Evolutionary conservation across 2,329 filamentous ascomycete genomes (phyloP), one percentile per base, ranked within the genome.

Genomic region (Ophiobolus disseminans): DNA sequence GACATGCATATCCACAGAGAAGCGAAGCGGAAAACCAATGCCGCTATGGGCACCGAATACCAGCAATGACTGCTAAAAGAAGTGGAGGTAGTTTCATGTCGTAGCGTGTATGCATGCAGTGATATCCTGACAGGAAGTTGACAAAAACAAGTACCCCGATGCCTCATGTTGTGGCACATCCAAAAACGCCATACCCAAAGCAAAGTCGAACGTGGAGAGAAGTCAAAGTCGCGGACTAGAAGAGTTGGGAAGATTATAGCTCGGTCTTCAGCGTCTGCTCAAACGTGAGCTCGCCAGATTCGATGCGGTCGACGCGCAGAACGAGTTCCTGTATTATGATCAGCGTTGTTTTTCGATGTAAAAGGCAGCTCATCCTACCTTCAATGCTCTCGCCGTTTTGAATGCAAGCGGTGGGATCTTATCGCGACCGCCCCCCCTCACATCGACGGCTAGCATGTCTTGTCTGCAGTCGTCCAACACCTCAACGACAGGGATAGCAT

Each of bases 331-430:
- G 37, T 17, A 26, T 10, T 14, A 7, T 13, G 7, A 28, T 60
- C 39, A 73, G 65, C 38, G 37, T 20, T 1, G 11, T 36, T 10
- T 13, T 35, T 36, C 2, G 21, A 23, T 9, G 14, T 10, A 14
- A 10, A 14, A 8, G 9, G 19, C 4, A 26, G 4, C 9, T 34
- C 13, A 44, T n/a, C 48, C 28, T 50, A 53, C 90, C 77, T 93
- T 94, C 41, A 88, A 89, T 73, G 91, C 88, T 50, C 88, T 82
- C 5, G 89, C 90, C 67, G 93, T 88, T 73, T 91, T 88, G 73
- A 95, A 95, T n/a, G 90, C 90, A 59, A 94, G 86, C 2, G 90
- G 90, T 9, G 90, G 90, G 40, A 96, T 76, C 21, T 84, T 81
- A 3, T 79, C 82, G 20, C 88, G 81, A 7, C 83, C 80, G 20